Evolutionary conservation across 495 filamentous ascomycete genomes (phyloP).

Genomic region (Durotheca rogersii): DNA sequence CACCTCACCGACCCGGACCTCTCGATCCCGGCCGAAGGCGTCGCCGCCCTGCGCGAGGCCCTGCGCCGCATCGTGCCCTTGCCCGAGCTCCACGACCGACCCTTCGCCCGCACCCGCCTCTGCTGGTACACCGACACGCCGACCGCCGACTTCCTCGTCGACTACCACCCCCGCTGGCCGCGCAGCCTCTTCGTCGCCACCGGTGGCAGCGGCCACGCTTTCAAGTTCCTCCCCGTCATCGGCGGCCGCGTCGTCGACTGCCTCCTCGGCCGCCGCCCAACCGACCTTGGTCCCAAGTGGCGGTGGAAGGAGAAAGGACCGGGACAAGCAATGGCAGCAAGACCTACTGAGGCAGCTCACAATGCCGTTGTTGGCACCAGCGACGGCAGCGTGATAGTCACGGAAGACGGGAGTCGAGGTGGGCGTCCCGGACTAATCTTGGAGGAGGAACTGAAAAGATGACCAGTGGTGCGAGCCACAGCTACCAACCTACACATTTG

Average conservation of each 20-base stretch:
- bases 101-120: conserved; percentile 68
- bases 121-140: conserved; percentile 92
- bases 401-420: conserved; percentile 67
- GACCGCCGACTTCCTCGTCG: conserved; percentile 76
- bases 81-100: conserved; percentile 55
- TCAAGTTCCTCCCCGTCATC: conserved; percentile 85
- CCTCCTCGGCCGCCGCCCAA: conserved; percentile 57
- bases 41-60: conserved; percentile 59
- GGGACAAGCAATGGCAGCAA: no score
- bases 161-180: conserved; percentile 68
- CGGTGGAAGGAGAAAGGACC: conserved; percentile 54
- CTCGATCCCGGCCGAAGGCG: conserved; percentile 59
- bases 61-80: conserved; percentile 63
- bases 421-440: conserved; percentile 57
- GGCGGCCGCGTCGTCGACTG: conserved; percentile 75
- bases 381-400: no score
- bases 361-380: no score
- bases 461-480: no score
- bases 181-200: conserved; percentile 76
- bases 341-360: no score
- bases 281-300: conserved; percentile 66
- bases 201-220: conserved; percentile 83
- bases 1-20: conserved; percentile 43
- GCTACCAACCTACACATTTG: no score
- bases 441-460: conserved; percentile 51